Evolutionary conservation across 2,329 filamentous ascomycete genomes (phyloP), one percentile per base, ranked within the genome.

Genomic region (Metarhizium sp.): DNA sequence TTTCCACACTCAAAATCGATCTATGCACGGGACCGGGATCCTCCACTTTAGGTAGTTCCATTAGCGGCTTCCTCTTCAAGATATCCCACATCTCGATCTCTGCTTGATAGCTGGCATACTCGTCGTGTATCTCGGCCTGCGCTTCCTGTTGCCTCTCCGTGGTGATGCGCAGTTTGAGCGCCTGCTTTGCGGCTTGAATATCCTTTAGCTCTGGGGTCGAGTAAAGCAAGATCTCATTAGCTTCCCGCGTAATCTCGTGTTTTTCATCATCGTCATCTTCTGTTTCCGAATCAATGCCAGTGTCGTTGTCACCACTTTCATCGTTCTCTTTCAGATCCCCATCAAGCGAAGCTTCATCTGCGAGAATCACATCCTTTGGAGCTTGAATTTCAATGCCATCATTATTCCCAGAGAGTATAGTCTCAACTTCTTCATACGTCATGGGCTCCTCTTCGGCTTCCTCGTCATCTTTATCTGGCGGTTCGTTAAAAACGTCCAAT

Each of bases 81-180:
- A 78, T 56, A 10, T 64, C 61, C 78, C 78, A 80, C 67, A 81
- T 66, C 49, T 69, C 63, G 30, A 61, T 58, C 60, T 80, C 78
- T 36, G 75, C 76, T 29, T 66, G 60, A 47, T 68, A 67, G 53
- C 71, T 74, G 2, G 66, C 69, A 43, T 67, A 66, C 16, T 66
- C 65, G 58, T 81, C 78, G 14, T 67, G 57, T 3, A 65, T 61
- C 30, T 78, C 74, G 0, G 78, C 76, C 42, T 74, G 68, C 13
- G 62, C 66, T 58, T 80, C 77, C 47, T 76, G 72, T 11, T 64
- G 62, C 43, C 70, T 65, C 58, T 79, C 76, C 0, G 64, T 62
- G 16, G 64, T 64, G 56, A 80, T 72, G 36, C 73, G 70, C 18
- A 64, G 64, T 46, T 64, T 61, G 11, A 78, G 62, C 2, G 68